Evolutionary conservation across 768 basidiomycete genomes (phyloP).

Genomic region (Phanerochaete sordida): DNA sequence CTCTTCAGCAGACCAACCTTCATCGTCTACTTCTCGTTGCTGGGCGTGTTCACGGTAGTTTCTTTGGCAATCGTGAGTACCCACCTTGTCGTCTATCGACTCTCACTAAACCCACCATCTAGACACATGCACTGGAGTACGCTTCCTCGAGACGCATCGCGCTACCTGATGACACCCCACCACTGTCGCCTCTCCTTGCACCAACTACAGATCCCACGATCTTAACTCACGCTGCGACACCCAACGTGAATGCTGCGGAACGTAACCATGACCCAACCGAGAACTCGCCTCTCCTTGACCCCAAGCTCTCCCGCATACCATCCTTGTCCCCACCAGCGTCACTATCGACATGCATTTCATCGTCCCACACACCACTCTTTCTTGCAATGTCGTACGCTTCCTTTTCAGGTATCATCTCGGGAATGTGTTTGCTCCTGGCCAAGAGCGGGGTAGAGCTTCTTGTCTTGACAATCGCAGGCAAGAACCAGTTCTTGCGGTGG

Average conservation of each 20-base stretch:
- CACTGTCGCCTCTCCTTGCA: conserved; percentile 33
- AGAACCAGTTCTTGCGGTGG: conserved; percentile 84
- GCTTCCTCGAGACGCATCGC: conserved; percentile 42
- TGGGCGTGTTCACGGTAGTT: conserved; percentile 55
- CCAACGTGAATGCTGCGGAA: conserved; percentile 22
- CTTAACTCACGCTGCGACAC: conserved; percentile 31
- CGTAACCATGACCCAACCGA: conserved; percentile 29
- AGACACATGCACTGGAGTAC: conserved; percentile 77
- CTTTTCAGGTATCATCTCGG: conserved; percentile 82
- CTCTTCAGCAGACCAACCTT: conserved; percentile 78
- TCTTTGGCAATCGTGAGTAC: conserved; percentile 61
- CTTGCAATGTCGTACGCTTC: conserved; percentile 85
- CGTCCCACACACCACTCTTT: conserved; percentile 50
- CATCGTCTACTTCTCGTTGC: conserved; percentile 74
- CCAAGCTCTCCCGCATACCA: conserved; percentile 25
- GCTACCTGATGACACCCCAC: conserved; percentile 27
- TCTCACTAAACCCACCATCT: not conserved
- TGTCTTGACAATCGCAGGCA: conserved; percentile 67
- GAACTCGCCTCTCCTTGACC: conserved; percentile 53
- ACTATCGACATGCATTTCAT: conserved; percentile 12
- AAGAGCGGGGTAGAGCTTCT: conserved; percentile 92
- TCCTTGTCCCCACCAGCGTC: conserved; percentile 24
- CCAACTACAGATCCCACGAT: conserved; percentile 32
- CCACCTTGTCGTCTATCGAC: not conserved
- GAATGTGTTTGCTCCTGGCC: conserved; percentile 90